Evolutionary conservation across 2,329 filamentous ascomycete species (phyloP), one percentile per base, ranked within the genome.

Genomic region (Capronia americana): DNA sequence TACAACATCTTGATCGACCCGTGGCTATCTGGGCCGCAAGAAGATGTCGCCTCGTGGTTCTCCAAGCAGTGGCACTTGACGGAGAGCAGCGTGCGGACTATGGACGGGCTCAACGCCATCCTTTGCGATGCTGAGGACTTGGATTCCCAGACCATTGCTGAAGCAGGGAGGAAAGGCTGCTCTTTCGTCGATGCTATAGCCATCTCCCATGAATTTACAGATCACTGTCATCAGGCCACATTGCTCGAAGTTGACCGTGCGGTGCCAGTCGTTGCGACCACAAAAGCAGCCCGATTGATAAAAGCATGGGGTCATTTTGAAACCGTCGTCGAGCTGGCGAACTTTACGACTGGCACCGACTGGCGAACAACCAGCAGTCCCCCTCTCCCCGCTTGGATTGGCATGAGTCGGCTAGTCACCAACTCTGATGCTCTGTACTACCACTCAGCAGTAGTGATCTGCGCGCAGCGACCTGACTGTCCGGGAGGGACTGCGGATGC

Each of bases 1-100:
- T 90, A 85, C 79, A 90, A 90, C 72, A 80, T 90, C 57, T 77
- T 90, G 23, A 81, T 90, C 51, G 88, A 90, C 72, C 88, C 88
- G 0, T 90, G 88, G 88, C 80, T 90, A 2, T 77, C 80, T 17
- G 88, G 88, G 2, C 81, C 84, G 0, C 88, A 90, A 75, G 85
- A 81, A 64, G 88, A 90, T 73, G 84, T 89, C 10, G 86, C 86
- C 1, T 77, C 78, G 53, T 90, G 87, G 85, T 90, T 90, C 75
- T 87, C 84, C 57, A 86, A 86, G 71, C 88, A 90, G 75, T 88
- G 83, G 81, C 88, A 90, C 73, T 81, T 84, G 1, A 80, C 81
- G 0, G 75, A 83, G 61, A 85, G 86, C 59, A 82, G 81, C 12
- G 81, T 89, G 12, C 79, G 82, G 71, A 86, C 79, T 10, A 82